Base-by-base conservation (phyloP, 371 early-diverging fungal genomes). In the Rhizopus sp. region DNA sequence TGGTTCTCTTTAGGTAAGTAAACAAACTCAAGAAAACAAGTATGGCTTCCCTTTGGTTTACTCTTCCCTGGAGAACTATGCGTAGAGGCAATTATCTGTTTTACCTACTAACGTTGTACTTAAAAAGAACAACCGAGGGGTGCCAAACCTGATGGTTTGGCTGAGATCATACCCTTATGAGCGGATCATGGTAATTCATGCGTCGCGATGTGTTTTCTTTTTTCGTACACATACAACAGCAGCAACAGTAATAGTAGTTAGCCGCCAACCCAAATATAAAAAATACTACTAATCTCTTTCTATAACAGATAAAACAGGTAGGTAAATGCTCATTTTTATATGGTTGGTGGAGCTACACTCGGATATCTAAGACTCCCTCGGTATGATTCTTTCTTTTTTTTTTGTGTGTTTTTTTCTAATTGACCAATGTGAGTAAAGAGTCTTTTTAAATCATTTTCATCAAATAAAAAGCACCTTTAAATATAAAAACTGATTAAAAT, bases 151-250 rank as follows among this genome's bases (percentile, higher is more conserved):
- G 39, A 45, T 37, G 9, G 31, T 57, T 53, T 53, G 70, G 73
- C 73, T 73, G 73, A 73, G 73, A 73, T 65, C 44, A 66, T 50
- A 70, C 71, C 68, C 75, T 71, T 70, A 68, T 55, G 53, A 74
- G 69, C 75, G 63, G 75, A 74, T 61, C 75, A 68, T 68, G 71
- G 57, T 70, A 74, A 70, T 70, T 59, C 75, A 68, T 68, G 75
- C 75, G 75, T 57, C 66, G 75, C 64, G 66, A 74, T 68, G 64
- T 66, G 56, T 64, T 55, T 38, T 49, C 53, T 40, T 37, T 42
- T 53, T 42, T 31, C 49, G 35, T 53, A 42, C 41, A 16, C 32
- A 32, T 7, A 50, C 15, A 9, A 8, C 29, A 29, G 17, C 8
- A 23, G 5, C 5, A 5, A 46, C 30, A 46, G 23, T 23, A n/a